A percentile compares a stretch with the other conserved stretches of the same genome.
Evolutionary conservation across 176 grass and related monocot genomes (phyloP).

Genomic region (Eragrostis nindensis): DNA sequence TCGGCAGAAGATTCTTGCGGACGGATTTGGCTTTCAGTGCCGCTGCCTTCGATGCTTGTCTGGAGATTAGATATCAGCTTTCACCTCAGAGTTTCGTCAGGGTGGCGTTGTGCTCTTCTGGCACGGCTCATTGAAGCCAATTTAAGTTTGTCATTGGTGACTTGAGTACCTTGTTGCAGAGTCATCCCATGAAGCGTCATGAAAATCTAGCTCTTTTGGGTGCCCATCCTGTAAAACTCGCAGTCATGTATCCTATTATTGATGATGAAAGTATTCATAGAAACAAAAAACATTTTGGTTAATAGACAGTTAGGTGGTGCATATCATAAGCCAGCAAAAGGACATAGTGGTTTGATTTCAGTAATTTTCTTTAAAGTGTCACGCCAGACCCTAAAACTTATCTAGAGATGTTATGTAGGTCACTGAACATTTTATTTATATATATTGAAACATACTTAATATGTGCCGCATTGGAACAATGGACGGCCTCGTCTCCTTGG

Average conservation of each 20-base stretch:
- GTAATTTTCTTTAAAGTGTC: too few species aligned
- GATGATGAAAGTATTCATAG: neutral
- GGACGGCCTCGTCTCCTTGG: too few species aligned
- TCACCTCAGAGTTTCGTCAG: neutral
- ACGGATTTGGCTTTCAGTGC: constrained; percentile 85
- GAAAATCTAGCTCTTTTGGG: neutral
- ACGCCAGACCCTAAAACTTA: too few species aligned
- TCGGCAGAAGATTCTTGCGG: constrained; percentile 77
- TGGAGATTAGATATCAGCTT: constrained; percentile 53
- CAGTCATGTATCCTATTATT: neutral
- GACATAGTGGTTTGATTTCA: too few species aligned
- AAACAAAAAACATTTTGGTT: neutral
- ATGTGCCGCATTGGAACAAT: too few species aligned
- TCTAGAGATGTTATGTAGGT: too few species aligned
- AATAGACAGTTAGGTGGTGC: too few species aligned
- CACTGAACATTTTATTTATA: too few species aligned
- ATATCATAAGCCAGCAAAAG: too few species aligned
- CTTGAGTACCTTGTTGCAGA: neutral
- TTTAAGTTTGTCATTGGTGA: neutral
- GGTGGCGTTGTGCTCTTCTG: neutral
- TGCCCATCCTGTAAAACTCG: neutral
- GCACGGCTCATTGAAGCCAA: constrained; percentile 1
- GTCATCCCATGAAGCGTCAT: neutral
- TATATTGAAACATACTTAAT: too few species aligned
- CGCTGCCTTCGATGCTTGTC: constrained; percentile 65